Percentiles rank a stretch among this genome's conserved stretches.
These are phyloP conservation scores for Zasmidium cellare DNA, from an alignment of 2,329 filamentous ascomycete genomes.

Conservation along the genomic window DNA sequence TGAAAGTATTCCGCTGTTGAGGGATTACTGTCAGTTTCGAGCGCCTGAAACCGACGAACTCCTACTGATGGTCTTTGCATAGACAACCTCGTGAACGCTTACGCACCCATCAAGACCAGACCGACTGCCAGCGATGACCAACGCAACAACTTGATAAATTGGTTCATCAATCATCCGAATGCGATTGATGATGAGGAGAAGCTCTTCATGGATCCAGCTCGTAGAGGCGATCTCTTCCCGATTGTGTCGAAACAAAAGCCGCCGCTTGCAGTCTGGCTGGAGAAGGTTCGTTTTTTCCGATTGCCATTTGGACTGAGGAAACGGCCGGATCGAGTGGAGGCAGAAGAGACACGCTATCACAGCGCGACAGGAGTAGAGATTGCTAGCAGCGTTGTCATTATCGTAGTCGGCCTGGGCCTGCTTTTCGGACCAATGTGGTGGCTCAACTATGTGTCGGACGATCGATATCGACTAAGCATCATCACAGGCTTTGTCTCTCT, in stretches of 20 bases:
- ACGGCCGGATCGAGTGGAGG: not conserved
- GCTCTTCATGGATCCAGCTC: conserved; percentile 4
- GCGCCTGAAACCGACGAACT: no score
- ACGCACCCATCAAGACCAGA: not conserved
- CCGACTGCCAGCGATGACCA: conserved; percentile 2
- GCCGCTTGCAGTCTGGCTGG: not conserved
- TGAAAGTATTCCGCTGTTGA: conserved; percentile 6
- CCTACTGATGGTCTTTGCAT: not conserved
- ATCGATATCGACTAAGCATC: conserved; percentile 8
- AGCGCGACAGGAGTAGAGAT: conserved; percentile 11
- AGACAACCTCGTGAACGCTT: conserved; percentile 10
- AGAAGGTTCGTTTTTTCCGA: not conserved
- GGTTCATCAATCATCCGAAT: not conserved
- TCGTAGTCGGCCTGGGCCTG: conserved; percentile 8
- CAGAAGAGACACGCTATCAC: not conserved
- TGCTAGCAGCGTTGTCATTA: conserved; percentile 4
- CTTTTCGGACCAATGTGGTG: conserved; percentile 17
- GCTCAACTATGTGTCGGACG: conserved; percentile 11
- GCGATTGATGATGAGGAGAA: conserved; percentile 7
- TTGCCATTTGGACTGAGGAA: conserved; percentile 1
- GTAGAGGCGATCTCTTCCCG: conserved; percentile 12
- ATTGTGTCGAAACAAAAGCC: conserved; percentile 8
- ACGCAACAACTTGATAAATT: conserved; percentile 2
- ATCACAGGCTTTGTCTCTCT: conserved; percentile 10
- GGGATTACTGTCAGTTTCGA: conserved; percentile 12